Base-by-base conservation (phyloP, 768 basidiomycete genomes). In the Tricholoma matsutake region DNA sequence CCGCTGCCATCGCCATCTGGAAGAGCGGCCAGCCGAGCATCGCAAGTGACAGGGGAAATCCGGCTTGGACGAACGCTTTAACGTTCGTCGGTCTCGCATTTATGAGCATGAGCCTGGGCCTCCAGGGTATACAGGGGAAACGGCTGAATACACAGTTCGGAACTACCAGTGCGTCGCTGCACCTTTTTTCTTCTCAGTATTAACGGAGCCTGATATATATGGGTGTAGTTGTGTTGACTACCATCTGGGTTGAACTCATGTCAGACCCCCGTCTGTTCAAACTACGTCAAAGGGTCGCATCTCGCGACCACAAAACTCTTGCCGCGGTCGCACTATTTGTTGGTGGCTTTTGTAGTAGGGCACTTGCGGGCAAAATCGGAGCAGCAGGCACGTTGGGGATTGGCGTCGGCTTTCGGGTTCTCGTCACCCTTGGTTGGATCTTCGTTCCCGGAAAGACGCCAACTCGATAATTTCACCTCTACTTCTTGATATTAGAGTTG, bases 101-200 rank as follows among this genome's bases (percentile, higher is more conserved):
- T 71, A 86, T 94, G 73, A 93, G 91, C 63, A 88, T 88, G 31
- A 84, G 83, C 71, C 75, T 97, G 67, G 94, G 94, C 6, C 75
- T 94, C 34, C 94, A 96, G 73, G 93, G 93, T 18, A 91, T 94
- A 70, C 79, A 91, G 75, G 92, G 87, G 56, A 94, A 94, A 75
- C 77, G 90, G 35, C 70, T 92, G 63, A 88, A 88, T 67, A 88
- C 88, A 8, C 88, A 91, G 70, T 94, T 89, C 69, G 86, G 87
- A 14, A 89, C 88, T 0, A 89, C 88, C 18, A 86, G 88, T 89
- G 45, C 68, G 84, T 81, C 13, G 39, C 53, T 20, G 74, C 22
- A 57, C 35, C 25, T 16, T 34, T 16, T 34, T 41, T 43, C 18
- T 14, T 16, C 58, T 11, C 31, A 62, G 10, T 57, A 4, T 41